Evolutionary conservation across 345 rosid species (phyloP).

Genomic region (Murraya paniculata): DNA sequence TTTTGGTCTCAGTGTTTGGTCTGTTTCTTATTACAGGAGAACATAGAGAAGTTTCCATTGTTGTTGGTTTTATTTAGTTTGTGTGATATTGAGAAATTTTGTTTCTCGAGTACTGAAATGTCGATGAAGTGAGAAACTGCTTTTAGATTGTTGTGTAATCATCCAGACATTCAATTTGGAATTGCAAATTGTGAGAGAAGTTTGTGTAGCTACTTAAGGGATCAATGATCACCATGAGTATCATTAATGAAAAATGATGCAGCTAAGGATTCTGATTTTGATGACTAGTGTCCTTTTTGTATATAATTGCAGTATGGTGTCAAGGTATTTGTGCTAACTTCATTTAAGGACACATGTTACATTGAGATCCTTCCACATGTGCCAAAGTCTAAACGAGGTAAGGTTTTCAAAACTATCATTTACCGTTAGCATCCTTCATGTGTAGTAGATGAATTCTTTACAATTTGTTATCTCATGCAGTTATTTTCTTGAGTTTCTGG

Average conservation of each 20-base stretch:
- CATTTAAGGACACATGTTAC: slow-evolving; percentile 89
- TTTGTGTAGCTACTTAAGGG: not conserved
- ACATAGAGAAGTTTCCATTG: not conserved
- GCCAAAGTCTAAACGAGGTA: slow-evolving; percentile 73
- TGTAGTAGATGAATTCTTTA: not conserved
- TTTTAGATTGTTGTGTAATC: not conserved
- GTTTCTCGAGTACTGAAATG: not conserved
- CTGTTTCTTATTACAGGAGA: not conserved
- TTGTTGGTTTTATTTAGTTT: not conserved
- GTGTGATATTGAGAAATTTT: not conserved
- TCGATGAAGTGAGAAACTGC: not conserved
- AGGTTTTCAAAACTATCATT: slow-evolving; percentile 15
- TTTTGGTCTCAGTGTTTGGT: not conserved
- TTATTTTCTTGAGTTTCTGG: slow-evolving; percentile 91
- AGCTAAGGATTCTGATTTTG: not conserved
- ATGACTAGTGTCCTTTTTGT: not conserved
- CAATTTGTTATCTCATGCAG: slow-evolving; percentile 34
- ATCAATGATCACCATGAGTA: not conserved
- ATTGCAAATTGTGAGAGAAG: not conserved
- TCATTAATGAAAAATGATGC: not conserved
- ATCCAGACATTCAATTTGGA: not conserved
- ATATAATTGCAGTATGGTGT: slow-evolving; percentile 72
- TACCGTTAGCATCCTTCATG: not conserved
- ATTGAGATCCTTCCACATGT: slow-evolving; percentile 76
- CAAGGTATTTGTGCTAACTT: slow-evolving; percentile 80